A percentile compares a stretch with the other conserved stretches of the same genome.
Evolutionary conservation across 495 filamentous ascomycete species (phyloP).

Genomic region (Xylaria curta): DNA sequence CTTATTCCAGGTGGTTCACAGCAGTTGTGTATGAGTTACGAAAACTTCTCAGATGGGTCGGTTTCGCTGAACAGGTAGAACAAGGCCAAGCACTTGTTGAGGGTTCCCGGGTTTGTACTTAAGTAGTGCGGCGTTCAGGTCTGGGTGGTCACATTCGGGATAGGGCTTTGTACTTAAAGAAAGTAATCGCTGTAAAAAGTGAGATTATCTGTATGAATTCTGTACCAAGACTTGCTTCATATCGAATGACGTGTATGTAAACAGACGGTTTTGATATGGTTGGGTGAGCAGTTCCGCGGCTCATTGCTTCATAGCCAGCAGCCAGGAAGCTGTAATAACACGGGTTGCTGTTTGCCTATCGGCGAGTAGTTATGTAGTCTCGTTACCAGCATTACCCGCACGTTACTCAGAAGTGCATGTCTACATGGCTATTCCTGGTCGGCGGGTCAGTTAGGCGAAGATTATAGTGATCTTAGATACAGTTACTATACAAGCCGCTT

Average conservation of each 20-base stretch:
- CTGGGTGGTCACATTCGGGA: conserved; percentile 24
- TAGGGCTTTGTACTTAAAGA: conserved; percentile 23
- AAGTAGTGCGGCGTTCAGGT: conserved; percentile 27
- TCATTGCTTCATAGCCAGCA: background rate
- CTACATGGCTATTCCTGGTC: background rate
- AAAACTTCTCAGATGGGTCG: conserved; percentile 25
- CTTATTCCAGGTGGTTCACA: background rate
- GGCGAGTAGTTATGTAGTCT: background rate
- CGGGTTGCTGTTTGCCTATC: background rate
- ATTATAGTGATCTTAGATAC: too few relatives aligned
- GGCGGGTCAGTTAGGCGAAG: background rate
- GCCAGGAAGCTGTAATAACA: background rate
- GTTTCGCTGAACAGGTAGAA: conserved; percentile 12
- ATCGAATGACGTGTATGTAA: background rate
- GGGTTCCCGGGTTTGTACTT: conserved; percentile 11
- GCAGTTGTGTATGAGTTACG: conserved; percentile 28
- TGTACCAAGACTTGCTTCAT: background rate
- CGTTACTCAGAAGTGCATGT: background rate
- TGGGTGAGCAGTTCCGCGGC: background rate
- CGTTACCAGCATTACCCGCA: conserved; percentile 13
- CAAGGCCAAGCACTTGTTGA: conserved; percentile 10
- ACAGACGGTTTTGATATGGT: background rate
- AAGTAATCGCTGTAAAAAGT: conserved; percentile 20
- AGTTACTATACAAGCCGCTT: background rate
- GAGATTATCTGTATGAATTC: background rate